Evolutionary conservation across 2,329 filamentous ascomycete species (phyloP).

Genomic region (Cercospora sojina): DNA sequence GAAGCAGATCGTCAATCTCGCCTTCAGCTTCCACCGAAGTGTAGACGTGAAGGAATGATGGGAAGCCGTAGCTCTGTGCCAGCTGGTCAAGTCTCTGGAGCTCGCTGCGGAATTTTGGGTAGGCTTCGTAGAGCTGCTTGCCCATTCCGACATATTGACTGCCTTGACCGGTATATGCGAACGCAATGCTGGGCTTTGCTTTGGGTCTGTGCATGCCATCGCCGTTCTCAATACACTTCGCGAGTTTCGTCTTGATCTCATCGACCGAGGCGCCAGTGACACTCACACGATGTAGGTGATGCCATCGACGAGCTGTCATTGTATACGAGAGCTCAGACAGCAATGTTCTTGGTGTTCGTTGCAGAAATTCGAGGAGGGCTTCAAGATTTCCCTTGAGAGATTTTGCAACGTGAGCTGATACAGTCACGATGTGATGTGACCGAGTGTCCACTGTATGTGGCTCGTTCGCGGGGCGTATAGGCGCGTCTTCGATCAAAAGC

Average conservation of each 20-base stretch:
- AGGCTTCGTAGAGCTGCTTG: not conserved
- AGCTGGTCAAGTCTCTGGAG: not conserved
- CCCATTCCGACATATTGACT: conserved; percentile 33
- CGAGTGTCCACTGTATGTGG: not conserved
- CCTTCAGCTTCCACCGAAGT: not conserved
- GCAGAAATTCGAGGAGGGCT: not conserved
- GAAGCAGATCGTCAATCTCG: not conserved
- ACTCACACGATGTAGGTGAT: conserved; percentile 47
- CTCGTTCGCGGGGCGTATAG: conserved; percentile 33
- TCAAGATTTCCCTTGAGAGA: conserved; percentile 56
- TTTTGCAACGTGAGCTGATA: conserved; percentile 55
- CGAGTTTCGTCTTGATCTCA: conserved; percentile 25
- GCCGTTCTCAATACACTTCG: conserved; percentile 17
- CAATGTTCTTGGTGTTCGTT: conserved; percentile 25
- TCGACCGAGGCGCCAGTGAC: not conserved
- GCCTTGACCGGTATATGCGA: conserved; percentile 45
- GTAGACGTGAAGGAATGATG: not conserved
- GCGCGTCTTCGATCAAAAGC: conserved; percentile 63
- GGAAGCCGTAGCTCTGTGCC: not conserved
- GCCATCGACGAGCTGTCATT: conserved; percentile 30
- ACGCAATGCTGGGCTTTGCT: conserved; percentile 34
- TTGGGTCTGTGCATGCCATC: not conserved
- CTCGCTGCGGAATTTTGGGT: not conserved
- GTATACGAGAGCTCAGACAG: conserved; percentile 54
- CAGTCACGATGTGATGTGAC: conserved; percentile 55